Base-by-base conservation (phyloP, 2,329 filamentous ascomycete species). In the Claviceps sp. region DNA sequence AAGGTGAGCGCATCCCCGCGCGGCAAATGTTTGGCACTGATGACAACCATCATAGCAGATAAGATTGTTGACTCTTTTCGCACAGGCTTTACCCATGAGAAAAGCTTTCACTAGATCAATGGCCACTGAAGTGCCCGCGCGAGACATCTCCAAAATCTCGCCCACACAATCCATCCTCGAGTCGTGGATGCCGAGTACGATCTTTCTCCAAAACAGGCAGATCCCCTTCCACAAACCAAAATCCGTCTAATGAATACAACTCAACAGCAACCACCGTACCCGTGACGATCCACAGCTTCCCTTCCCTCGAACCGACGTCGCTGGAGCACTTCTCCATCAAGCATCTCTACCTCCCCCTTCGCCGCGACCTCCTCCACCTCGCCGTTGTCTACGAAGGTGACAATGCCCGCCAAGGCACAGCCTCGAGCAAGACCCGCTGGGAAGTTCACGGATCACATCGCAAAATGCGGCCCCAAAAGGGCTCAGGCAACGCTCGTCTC, bases 351-450 rank as follows among this genome's bases (percentile, higher is more conserved):
- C 80, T 97, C 38, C 93, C 93, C 2, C 77, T 95, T 47, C 86
- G 93, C 54, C 84, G 85, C 66, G 93, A 98, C 68, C 82, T 98
- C 58, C 82, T 98, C 51, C 91, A 98, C 72, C 82, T 88, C 57
- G 93, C 93, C 54, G 81, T 98, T 54, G 73, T 95, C 60, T 97
- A 85, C 75, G 93, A 98, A 72, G 93, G 87, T 59, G 91, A 97
- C 72, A 80, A 76, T 63, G 86, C 88, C 52, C 84, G 93, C 34
- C 85, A 89, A 67, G 93, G 93, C 57, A 94, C 89, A 2, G 93
- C 90, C 46, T 84, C 74, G 59, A 81, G 81, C 56, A 94, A 94
- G 73, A 93, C 81, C 61, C 81, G 91, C 55, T 81, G 70, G 63
- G 89, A 97, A 56, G 84, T 98, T 24, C 81, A 83, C 62, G 93